Evolutionary conservation across 2,329 filamentous ascomycete genomes (phyloP).

Genomic region (Akanthomyces dipterigenus): DNA sequence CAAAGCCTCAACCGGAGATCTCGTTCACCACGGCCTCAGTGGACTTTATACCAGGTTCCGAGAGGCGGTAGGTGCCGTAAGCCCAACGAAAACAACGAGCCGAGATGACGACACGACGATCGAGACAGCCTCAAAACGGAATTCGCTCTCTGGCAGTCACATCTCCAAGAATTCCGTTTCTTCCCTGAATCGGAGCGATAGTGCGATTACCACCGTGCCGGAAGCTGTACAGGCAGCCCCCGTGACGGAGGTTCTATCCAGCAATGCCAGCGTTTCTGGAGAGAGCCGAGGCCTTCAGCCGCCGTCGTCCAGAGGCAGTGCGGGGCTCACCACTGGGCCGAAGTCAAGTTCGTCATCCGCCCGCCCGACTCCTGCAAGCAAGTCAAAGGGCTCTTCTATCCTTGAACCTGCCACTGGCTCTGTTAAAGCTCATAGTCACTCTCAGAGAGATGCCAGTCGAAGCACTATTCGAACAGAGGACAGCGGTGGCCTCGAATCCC

Average conservation of each 20-base stretch:
- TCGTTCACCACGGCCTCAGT: constrained; percentile 78
- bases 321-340: constrained; percentile 35
- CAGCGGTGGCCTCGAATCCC: constrained; percentile 28
- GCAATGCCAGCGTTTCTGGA: constrained; percentile 6
- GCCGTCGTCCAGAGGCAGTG: constrained; percentile 38
- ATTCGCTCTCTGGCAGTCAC: constrained; percentile 33
- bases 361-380: constrained; percentile 35
- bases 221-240: background rate
- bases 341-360: constrained; percentile 33
- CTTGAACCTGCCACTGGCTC: constrained; percentile 41
- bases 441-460: constrained; percentile 41
- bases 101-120: constrained; percentile 39
- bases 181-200: constrained; percentile 36
- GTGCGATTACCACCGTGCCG: constrained; percentile 19
- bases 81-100: constrained; percentile 31
- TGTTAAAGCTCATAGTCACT: constrained; percentile 44
- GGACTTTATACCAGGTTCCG: constrained; percentile 82
- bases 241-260: background rate
- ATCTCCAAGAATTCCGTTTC: constrained; percentile 35
- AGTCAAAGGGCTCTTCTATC: constrained; percentile 35
- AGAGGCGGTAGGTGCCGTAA: constrained; percentile 69
- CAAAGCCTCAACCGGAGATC: constrained; percentile 63
- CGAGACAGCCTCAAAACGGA: constrained; percentile 36
- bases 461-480: constrained; percentile 38
- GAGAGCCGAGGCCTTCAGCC: constrained; percentile 14